Evolutionary conservation across 2,329 filamentous ascomycete genomes (phyloP).

Genomic region (Atkinsonella hypoxylon): DNA sequence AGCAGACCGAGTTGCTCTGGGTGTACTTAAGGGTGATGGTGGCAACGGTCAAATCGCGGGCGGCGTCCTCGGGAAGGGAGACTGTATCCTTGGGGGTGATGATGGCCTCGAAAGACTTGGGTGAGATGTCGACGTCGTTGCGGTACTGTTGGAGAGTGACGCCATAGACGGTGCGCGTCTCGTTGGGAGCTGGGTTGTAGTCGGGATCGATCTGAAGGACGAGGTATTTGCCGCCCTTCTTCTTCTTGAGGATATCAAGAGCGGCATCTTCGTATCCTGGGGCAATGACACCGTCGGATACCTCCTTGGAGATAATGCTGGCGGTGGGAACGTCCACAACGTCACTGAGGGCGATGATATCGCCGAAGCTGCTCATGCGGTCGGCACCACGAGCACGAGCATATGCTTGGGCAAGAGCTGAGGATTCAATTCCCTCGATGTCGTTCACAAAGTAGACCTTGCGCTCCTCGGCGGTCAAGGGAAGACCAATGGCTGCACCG

Average conservation of each 20-base stretch:
- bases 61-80: constrained; percentile 64
- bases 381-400: constrained; percentile 91
- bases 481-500: constrained; percentile 85
- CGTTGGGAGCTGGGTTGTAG: constrained; percentile 69
- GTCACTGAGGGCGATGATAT: constrained; percentile 88
- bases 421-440: constrained; percentile 77
- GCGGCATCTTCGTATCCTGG: constrained; percentile 77
- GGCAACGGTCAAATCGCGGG: constrained; percentile 83
- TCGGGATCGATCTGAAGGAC: constrained; percentile 88
- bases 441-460: constrained; percentile 99
- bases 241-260: constrained; percentile 86
- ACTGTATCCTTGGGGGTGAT: constrained; percentile 73
- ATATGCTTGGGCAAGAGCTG: constrained; percentile 83
- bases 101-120: constrained; percentile 73
- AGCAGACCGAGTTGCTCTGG: constrained; percentile 98
- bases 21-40: constrained; percentile 98
- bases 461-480: constrained; percentile 74
- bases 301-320: constrained; percentile 95
- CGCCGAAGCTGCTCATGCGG: constrained; percentile 97
- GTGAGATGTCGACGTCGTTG: constrained; percentile 80
- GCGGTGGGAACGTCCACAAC: constrained; percentile 85
- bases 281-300: constrained; percentile 93
- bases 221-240: constrained; percentile 96
- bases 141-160: constrained; percentile 81
- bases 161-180: constrained; percentile 82